These are phyloP conservation scores for Paraphaeosphaeria sporulosa DNA, from an alignment of 2,329 filamentous ascomycete genomes.

Conservation along the genomic window DNA sequence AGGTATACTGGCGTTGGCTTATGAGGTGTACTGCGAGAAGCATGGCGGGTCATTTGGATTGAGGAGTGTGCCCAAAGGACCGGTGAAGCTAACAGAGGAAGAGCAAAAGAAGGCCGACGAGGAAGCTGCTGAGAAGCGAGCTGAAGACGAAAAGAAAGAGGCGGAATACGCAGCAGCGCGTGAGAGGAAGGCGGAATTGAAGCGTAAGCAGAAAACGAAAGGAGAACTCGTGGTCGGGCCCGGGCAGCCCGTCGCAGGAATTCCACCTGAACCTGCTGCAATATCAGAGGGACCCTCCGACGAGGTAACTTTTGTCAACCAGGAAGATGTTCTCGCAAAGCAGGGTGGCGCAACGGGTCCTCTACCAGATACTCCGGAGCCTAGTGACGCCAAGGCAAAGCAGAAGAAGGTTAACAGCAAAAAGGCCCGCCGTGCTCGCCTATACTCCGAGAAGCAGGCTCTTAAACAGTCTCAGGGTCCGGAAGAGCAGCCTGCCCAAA, in stretches of 20 bases:
- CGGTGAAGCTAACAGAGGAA: slow-evolving; percentile 65
- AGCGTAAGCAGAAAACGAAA: slow-evolving; percentile 16
- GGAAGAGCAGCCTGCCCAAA: neutral
- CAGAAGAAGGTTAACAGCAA: slow-evolving; percentile 4
- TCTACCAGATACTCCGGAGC: neutral
- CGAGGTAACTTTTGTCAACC: neutral
- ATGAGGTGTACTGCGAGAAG: slow-evolving; percentile 91
- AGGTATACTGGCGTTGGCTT: slow-evolving; percentile 86
- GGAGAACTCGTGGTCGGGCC: neutral
- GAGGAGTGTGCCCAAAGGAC: slow-evolving; percentile 80
- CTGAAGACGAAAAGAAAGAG: neutral
- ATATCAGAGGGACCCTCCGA: neutral
- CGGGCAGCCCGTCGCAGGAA: neutral
- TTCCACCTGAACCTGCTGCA: neutral
- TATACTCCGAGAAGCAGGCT: slow-evolving; percentile 6
- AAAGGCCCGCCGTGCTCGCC: slow-evolving; percentile 3
- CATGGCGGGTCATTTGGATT: slow-evolving; percentile 91
- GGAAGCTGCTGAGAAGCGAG: slow-evolving; percentile 1
- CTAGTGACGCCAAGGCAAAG: neutral
- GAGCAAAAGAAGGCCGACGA: slow-evolving; percentile 19
- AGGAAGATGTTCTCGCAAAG: neutral
- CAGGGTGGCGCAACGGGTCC: neutral
- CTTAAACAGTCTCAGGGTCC: neutral
- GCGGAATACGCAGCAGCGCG: neutral
- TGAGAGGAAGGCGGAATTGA: slow-evolving; percentile 22